These are phyloP conservation scores for Oenanthe javanica DNA, from an alignment of 140 eudicot genomes.

Conservation along the genomic window DNA sequence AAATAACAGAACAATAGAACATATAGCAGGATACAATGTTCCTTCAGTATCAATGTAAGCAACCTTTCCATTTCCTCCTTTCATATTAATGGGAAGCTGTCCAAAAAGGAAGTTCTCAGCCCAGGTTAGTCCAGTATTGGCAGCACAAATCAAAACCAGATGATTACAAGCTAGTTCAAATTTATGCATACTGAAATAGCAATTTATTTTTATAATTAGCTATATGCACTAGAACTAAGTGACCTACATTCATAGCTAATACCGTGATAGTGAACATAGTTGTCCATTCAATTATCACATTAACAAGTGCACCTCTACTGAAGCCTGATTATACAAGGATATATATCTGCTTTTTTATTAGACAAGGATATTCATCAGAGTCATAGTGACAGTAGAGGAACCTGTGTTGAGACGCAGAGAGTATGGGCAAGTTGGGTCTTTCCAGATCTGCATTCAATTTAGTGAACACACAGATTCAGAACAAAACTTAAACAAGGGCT, in stretches of 20 bases:
- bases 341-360: not conserved
- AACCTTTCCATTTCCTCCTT: slow-evolving; percentile 93
- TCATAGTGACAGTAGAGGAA: slow-evolving; percentile 10
- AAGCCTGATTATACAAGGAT: not conserved
- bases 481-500: not conserved
- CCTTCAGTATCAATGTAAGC: slow-evolving; percentile 95
- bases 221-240: not conserved
- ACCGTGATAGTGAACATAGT: not conserved
- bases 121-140: not conserved
- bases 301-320: not conserved
- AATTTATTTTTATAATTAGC: not conserved
- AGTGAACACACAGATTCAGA: not conserved
- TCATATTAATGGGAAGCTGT: slow-evolving; percentile 79
- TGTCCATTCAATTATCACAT: not conserved
- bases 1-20: not conserved
- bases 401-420: slow-evolving; percentile 93
- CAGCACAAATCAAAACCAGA: too few species aligned
- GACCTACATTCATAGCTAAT: not conserved
- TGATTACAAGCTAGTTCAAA: too few species aligned
- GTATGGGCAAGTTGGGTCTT: slow-evolving; percentile 99
- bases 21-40: slow-evolving; percentile 73
- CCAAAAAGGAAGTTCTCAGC: not conserved
- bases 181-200: not conserved
- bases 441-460: slow-evolving; percentile 64
- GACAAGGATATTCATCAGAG: not conserved